Percentiles rank a stretch among this genome's conserved stretches.
phyloP scores from a whole-genome alignment of 768 basidiomycete genomes.

The Hypsizygus marmoreus region DNA sequence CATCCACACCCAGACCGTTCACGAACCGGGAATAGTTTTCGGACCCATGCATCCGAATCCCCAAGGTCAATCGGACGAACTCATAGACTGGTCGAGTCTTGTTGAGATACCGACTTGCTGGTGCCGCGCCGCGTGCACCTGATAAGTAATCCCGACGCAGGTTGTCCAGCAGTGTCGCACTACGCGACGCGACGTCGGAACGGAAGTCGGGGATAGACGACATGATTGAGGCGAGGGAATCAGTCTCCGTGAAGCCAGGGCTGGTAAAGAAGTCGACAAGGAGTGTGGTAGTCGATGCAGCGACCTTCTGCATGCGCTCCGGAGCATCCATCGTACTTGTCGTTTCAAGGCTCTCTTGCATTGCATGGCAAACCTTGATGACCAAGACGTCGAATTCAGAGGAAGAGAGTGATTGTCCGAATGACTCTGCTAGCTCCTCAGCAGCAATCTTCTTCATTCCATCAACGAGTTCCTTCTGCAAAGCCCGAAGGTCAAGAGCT shows the following conservation, averaged over 20 bases:
- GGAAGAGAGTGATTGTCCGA: slow-evolving; percentile 40
- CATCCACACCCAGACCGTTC: slow-evolving; percentile 66
- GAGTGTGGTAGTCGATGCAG: slow-evolving; percentile 57
- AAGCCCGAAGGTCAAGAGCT: slow-evolving; percentile 82
- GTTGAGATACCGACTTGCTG: slow-evolving; percentile 68
- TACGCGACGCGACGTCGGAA: slow-evolving; percentile 48
- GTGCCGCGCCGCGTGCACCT: slow-evolving; percentile 60
- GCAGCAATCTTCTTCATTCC: slow-evolving; percentile 48
- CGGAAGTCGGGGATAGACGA: slow-evolving; percentile 56
- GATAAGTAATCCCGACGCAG: slow-evolving; percentile 60
- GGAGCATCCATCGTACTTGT: slow-evolving; percentile 73
- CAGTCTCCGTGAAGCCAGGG: slow-evolving; percentile 31
- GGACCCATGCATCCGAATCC: slow-evolving; percentile 79
- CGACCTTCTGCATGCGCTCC: slow-evolving; percentile 72
- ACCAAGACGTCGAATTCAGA: slow-evolving; percentile 33
- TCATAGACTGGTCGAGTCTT: slow-evolving; percentile 75
- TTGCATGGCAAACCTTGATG: slow-evolving; percentile 38
- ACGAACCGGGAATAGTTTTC: slow-evolving; percentile 67
- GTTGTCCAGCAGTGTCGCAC: slow-evolving; percentile 44
- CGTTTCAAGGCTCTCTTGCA: slow-evolving; percentile 58
- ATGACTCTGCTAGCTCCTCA: slow-evolving; percentile 50
- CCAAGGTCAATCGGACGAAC: slow-evolving; percentile 69
- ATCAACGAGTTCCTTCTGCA: slow-evolving; percentile 65
- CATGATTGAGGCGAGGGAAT: slow-evolving; percentile 31
- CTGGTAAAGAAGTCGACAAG: slow-evolving; percentile 65